Evolutionary conservation across 805 yeast genomes (phyloP), one percentile per base, ranked within the genome.

Genomic region (Wickerhamiella shivajii): DNA sequence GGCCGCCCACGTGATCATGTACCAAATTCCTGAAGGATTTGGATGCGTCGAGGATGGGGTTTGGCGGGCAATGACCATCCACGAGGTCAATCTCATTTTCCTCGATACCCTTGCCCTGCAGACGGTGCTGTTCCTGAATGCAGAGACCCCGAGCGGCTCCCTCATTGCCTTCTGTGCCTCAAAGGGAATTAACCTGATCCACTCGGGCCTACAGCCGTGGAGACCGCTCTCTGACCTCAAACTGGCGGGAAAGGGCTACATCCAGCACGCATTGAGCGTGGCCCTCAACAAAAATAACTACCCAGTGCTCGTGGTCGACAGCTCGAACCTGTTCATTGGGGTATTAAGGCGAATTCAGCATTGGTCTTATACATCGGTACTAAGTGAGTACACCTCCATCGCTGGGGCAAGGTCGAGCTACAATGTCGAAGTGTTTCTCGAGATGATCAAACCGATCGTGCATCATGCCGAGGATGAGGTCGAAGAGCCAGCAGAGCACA

Each of bases 41-140:
- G 93, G 94, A 0, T 63, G 83, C 19, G 95, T 85, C 3, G 96
- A 90, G 55, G 74, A 76, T 17, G 93, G 93, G 0, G 60, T 87
- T 1, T 77, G 79, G 56, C 65, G 96, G 34, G 80, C 95, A 47
- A 67, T 90, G 4, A 72, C 74, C 44, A 56, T 87, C 8, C 87
- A 78, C 39, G 69, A 80, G 1, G 71, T 79, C 37, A 76, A 79
- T 51, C 64, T 75, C 38, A 77, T 90, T 18, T 87, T 85, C 48
- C 51, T 87, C 17, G 77, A 71, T 37, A 79, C 94, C 0, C 61
- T 87, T 18, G 61, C 66, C 18, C 61, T 87, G 33, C 69, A 67
- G 41, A 68, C 84, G 4, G 66, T 87, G 14, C 56, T 90, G 2
- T 67, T 79, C 43, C 57, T 87, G 27, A 92, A 84, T 49, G 87